Base-by-base conservation (phyloP, 2,329 filamentous ascomycete genomes). In the Hypoxylon sp. region DNA sequence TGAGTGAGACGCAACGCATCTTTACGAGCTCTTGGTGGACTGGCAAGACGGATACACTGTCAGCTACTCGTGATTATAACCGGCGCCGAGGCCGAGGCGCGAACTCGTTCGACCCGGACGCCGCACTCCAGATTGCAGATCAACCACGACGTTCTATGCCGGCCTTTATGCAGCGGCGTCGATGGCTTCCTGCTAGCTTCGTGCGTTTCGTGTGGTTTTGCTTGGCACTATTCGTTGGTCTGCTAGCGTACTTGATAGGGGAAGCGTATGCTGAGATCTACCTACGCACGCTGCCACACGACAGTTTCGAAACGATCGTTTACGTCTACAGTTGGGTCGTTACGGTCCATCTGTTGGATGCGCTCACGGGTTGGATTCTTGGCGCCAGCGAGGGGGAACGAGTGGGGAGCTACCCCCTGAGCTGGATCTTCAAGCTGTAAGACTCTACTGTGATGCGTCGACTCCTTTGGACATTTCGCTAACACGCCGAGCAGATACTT, bases 311-410 rank as follows among this genome's bases (percentile, higher is more conserved):
- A 66, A 88, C 84, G 0, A 80, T 88, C 42, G 75, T 86, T 7
- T 88, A 88, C 63, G 85, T 88, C 37, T 88, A 88, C 66, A 85
- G 83, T 38, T 88, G 85, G 85, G 82, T 88, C 7, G 75, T 79
- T 20, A 88, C 84, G 1, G 83, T 88, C 6, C 81, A 87, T 54
- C 69, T 87, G 16, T 73, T 88, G 5, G 85, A 88, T 63, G 80
- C 78, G 2, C 70, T 87, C 49, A 86, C 84, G 0, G 84, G 83
- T 1, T 88, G 83, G 82, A 85, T 88, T 36, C 69, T 88, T 27
- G 84, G 85, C 32, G 84, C 81, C 27, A 81, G 79, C 42, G 82
- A 87, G 60, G 84, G 85, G 36, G 82, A 88, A 65, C 75, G 84
- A 21, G 85, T 88, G 1, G 84, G 84, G 27, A 87, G 82, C 65